phyloP scores from a whole-genome alignment of 805 yeast species.

The Limtongia smithiae region DNA sequence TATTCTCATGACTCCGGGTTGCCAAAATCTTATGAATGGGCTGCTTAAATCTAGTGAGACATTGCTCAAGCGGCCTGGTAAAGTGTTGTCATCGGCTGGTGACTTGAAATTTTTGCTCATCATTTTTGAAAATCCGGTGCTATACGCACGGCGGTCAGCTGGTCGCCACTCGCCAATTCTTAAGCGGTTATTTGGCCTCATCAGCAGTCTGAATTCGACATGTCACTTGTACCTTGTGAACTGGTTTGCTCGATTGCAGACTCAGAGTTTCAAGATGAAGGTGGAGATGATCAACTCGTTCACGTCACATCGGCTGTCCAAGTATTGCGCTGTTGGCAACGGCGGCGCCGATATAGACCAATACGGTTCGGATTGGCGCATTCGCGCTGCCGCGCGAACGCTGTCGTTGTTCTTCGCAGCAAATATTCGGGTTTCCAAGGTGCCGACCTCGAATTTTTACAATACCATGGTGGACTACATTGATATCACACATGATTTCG shows the following conservation, averaged over 20 bases:
- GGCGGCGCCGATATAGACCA: conserved; percentile 42
- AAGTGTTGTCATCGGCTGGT: conserved; percentile 40
- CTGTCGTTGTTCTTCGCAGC: conserved; percentile 46
- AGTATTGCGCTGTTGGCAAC: conserved; percentile 22
- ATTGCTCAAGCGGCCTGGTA: conserved; percentile 51
- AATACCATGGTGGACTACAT: conserved; percentile 79
- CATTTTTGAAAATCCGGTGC: conserved; percentile 61
- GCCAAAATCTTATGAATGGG: conserved; percentile 51
- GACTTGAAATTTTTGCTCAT: conserved; percentile 60
- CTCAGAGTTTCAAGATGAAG: conserved; percentile 46
- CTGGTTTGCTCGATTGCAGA: conserved; percentile 52
- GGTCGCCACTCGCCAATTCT: conserved; percentile 55
- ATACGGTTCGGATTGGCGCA: conserved; percentile 81
- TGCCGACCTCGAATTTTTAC: conserved; percentile 54
- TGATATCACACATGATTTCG: conserved; percentile 75
- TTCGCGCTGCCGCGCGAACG: conserved; percentile 60
- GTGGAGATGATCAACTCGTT: conserved; percentile 71
- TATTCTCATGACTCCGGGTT: conserved; percentile 53
- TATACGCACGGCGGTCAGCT: conserved; percentile 45
- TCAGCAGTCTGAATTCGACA: conserved; percentile 49
- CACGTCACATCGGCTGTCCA: conserved; percentile 68
- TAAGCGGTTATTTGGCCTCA: conserved; percentile 64
- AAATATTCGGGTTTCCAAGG: conserved; percentile 28
- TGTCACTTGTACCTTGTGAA: conserved; percentile 47
- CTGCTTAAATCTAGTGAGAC: conserved; percentile 52